Conservation (phyloP, 805 yeast species). For the Ogataea thermomethanolica region DNA sequence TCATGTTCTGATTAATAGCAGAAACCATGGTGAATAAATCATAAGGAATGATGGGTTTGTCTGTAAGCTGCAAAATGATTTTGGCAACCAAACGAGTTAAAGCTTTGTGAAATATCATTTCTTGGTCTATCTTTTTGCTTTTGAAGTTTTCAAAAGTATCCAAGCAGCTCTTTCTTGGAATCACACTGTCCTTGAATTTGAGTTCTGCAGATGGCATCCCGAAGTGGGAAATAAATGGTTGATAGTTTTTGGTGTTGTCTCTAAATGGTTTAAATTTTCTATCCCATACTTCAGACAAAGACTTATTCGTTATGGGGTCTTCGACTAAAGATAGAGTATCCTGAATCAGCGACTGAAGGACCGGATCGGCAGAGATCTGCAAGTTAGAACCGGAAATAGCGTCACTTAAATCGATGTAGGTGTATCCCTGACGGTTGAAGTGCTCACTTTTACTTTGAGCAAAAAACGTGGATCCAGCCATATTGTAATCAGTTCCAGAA, state of each 20-base stretch:
- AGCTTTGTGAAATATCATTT: conserved; percentile 51
- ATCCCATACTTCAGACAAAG: conserved; percentile 24
- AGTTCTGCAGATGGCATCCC: conserved; percentile 73
- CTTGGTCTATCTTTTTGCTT: conserved; percentile 48
- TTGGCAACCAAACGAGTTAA: conserved; percentile 54
- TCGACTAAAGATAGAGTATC: conserved; percentile 36
- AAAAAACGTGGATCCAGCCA: conserved; percentile 84
- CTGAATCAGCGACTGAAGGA: conserved; percentile 47
- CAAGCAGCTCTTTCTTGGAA: conserved; percentile 54
- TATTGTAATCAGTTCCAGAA: conserved; percentile 76
- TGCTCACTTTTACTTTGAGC: conserved; percentile 52
- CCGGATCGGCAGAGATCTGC: conserved; percentile 53
- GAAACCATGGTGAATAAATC: conserved; percentile 47
- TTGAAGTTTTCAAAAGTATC: conserved; percentile 61
- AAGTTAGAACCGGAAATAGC: conserved; percentile 52
- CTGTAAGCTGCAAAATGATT: conserved; percentile 57
- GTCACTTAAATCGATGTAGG: conserved; percentile 73
- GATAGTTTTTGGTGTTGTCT: conserved; percentile 53
- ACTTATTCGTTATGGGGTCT: conserved; percentile 24
- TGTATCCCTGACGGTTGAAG: conserved; percentile 56
- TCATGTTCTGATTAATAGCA: conserved; percentile 40
- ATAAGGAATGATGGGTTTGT: conserved; percentile 74
- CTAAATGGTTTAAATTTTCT: conserved; percentile 14
- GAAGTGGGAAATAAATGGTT: conserved; percentile 58
- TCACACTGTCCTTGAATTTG: conserved; percentile 37